Conservation (phyloP, 2,329 filamentous ascomycete species). For the Magnaporthales sp. region DNA sequence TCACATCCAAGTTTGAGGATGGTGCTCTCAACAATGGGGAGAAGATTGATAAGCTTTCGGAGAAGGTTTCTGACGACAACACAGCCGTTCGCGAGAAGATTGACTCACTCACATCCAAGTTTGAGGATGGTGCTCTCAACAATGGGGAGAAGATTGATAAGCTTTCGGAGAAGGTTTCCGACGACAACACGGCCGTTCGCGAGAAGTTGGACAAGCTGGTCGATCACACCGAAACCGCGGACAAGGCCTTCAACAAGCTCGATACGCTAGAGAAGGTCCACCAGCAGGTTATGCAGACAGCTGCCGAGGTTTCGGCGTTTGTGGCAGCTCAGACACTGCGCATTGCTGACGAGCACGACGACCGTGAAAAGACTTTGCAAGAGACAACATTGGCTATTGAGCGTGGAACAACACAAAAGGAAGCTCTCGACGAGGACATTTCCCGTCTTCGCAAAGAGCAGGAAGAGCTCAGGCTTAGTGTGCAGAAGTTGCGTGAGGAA, state of each 20-base stretch:
- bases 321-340: conserved; percentile 67
- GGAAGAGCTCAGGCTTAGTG: conserved; percentile 42
- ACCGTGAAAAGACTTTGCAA: conserved; percentile 68
- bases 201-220: conserved; percentile 51
- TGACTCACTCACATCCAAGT: conserved; percentile 30
- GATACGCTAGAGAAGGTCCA: conserved; percentile 84
- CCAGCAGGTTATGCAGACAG: conserved; percentile 74
- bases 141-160: conserved; percentile 43
- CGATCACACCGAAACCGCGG: conserved; percentile 52
- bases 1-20: conserved; percentile 44
- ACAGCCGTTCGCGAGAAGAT: conserved; percentile 37
- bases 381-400: conserved; percentile 77
- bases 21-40: too few species aligned
- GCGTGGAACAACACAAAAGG: conserved; percentile 58
- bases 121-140: conserved; percentile 33
- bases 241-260: conserved; percentile 65
- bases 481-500: conserved; percentile 54
- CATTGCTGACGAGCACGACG: conserved; percentile 68
- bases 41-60: conserved; percentile 39
- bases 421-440: conserved; percentile 51
- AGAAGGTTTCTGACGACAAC: conserved; percentile 13
- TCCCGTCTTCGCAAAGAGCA: conserved; percentile 37
- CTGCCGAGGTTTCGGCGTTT: conserved; percentile 76
- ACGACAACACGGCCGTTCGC: conserved; percentile 48
- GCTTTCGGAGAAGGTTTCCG: conserved; percentile 36